A percentile compares a stretch with the other conserved stretches of the same genome.
These are phyloP conservation scores for Clarireedia sp. DNA, from an alignment of 2,329 filamentous ascomycete species.

Conservation along the genomic window DNA sequence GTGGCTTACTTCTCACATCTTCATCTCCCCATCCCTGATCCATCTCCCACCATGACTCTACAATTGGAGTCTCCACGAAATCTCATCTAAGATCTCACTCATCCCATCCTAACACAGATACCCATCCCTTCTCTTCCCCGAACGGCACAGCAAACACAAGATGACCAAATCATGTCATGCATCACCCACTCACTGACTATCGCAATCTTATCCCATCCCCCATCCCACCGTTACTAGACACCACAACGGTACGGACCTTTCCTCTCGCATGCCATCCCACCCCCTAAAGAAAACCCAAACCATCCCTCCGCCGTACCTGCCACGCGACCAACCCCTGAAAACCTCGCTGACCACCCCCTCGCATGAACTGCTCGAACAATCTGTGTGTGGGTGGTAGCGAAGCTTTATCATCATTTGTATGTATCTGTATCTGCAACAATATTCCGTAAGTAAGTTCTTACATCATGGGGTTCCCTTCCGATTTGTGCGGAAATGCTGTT, in stretches of 20 bases:
- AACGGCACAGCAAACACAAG: neutral
- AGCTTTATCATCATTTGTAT: too few species aligned
- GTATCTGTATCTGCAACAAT: too few species aligned
- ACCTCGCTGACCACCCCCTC: too few species aligned
- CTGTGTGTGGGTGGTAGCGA: too few species aligned
- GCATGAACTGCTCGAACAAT: too few species aligned
- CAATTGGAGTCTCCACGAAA: neutral
- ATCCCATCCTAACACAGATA: neutral
- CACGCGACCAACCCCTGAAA: neutral
- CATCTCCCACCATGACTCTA: neutral
- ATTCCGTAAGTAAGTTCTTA: too few species aligned
- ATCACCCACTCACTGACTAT: neutral
- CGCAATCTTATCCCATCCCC: neutral
- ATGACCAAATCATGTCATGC: neutral
- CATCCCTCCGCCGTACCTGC: neutral
- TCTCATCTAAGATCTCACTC: constrained; percentile 2
- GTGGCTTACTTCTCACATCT: neutral
- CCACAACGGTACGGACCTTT: too few species aligned
- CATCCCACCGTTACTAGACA: neutral
- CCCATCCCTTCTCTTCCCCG: neutral
- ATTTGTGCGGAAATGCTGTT: too few species aligned
- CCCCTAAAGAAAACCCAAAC: neutral
- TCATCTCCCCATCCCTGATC: too few species aligned
- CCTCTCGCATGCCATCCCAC: too few species aligned
- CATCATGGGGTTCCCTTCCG: too few species aligned